These are phyloP conservation scores for Phlebiopsis gigantea DNA, from an alignment of 768 basidiomycete species.

Conservation along the genomic window DNA sequence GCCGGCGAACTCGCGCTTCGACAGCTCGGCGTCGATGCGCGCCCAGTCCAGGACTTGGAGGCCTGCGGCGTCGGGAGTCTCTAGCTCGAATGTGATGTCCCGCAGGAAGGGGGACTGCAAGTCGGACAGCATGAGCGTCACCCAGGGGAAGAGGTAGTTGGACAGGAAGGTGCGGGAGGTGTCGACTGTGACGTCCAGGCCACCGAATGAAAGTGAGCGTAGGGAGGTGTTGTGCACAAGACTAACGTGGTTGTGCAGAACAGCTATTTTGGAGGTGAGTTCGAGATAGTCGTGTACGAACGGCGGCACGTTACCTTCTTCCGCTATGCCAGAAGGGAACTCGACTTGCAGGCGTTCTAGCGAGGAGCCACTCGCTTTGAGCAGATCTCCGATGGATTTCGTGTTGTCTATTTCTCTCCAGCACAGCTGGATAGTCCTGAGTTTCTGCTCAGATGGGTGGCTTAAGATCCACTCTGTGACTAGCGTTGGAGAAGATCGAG, in stretches of 20 bases:
- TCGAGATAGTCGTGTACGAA: not conserved
- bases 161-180: slow-evolving; percentile 19
- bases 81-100: slow-evolving; percentile 21
- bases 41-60: slow-evolving; percentile 23
- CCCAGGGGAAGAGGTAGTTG: slow-evolving; percentile 13
- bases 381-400: slow-evolving; percentile 21
- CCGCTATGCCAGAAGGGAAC: slow-evolving; percentile 21
- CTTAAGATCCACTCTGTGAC: slow-evolving; percentile 25
- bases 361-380: slow-evolving; percentile 22
- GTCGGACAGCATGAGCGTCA: slow-evolving; percentile 13
- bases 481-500: slow-evolving; percentile 24
- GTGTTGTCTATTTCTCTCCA: slow-evolving; percentile 24
- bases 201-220: slow-evolving; percentile 22
- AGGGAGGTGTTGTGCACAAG: slow-evolving; percentile 24
- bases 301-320: slow-evolving; percentile 15
- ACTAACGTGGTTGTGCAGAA: slow-evolving; percentile 22
- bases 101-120: slow-evolving; percentile 12
- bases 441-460: slow-evolving; percentile 20
- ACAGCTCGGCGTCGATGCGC: slow-evolving; percentile 22
- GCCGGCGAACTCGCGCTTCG: slow-evolving; percentile 19
- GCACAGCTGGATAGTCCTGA: slow-evolving; percentile 25
- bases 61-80: slow-evolving; percentile 17
- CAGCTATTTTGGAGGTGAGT: slow-evolving; percentile 8
- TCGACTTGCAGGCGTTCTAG: slow-evolving; percentile 24
- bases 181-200: slow-evolving; percentile 19